These are phyloP conservation scores for Penicillium sp. DNA, from an alignment of 2,329 filamentous ascomycete genomes.

Conservation along the genomic window DNA sequence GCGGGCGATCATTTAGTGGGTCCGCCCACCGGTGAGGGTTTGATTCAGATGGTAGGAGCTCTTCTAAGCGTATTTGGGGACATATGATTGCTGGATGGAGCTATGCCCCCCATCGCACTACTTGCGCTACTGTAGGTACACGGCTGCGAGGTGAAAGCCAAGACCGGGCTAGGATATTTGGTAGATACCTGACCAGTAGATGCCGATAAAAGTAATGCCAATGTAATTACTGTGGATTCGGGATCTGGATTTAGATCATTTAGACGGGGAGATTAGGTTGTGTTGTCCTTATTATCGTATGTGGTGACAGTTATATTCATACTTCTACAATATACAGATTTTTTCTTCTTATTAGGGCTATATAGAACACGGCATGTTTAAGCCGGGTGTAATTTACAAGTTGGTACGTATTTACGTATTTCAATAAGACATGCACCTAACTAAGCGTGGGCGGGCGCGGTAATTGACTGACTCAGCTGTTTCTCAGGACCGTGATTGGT, in stretches of 20 bases:
- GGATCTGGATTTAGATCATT: not conserved
- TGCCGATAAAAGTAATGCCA: slow-evolving; percentile 4
- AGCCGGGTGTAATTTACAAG: not conserved
- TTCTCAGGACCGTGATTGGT: slow-evolving; percentile 14
- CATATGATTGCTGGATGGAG: slow-evolving; percentile 24
- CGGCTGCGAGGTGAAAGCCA: slow-evolving; percentile 24
- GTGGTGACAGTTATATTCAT: not conserved
- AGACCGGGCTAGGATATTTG: slow-evolving; percentile 7
- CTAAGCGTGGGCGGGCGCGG: not conserved
- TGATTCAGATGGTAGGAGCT: slow-evolving; percentile 21
- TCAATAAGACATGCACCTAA: not conserved
- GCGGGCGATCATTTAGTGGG: slow-evolving; percentile 34
- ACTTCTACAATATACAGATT: not conserved
- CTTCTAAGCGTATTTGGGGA: slow-evolving; percentile 12
- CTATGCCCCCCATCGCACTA: slow-evolving; percentile 9
- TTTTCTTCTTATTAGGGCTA: not conserved
- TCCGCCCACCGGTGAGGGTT: slow-evolving; percentile 27
- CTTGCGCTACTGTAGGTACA: slow-evolving; percentile 39
- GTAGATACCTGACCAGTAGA: slow-evolving; percentile 2
- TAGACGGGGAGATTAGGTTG: slow-evolving; percentile 2
- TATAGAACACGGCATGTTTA: slow-evolving; percentile 11
- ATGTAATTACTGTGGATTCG: slow-evolving; percentile 2
- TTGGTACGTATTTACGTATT: not conserved
- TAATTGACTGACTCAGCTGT: slow-evolving; percentile 16
- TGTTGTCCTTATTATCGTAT: not conserved